Base-by-base conservation (phyloP, 1,139 yeast species). In the Candida anutae region DNA sequence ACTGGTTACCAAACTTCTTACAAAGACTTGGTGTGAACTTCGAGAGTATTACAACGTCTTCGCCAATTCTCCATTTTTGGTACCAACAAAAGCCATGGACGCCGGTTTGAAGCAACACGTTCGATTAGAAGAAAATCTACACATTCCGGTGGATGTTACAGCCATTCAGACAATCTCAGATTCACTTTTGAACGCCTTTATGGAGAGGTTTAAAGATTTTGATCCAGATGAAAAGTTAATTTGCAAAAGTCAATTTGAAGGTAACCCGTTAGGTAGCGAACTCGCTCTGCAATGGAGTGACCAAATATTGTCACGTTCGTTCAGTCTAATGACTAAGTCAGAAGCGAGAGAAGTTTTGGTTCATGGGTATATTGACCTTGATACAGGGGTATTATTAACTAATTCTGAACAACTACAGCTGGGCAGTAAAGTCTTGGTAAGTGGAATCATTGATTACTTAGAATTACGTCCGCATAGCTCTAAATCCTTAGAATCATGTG, bases 391-490 rank as follows among this genome's bases (percentile, higher is more conserved):
- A 5, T 45, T 68, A 18, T 37, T 55, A 1, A 38, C 44, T 1
- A 35, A 32, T 10, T 21, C 26, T 1, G 27, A 23, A 3, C 27
- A 24, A 6, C 30, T 21, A 6, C 10, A 36, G 40, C 6, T 6
- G 6, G 9, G 15, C 14, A 38, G 46, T 6, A 53, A 50, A 24
- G 55, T 69, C 1, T 47, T 76, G 14, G 59, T 77, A 4, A 75
- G 82, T 43, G 88, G 87, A 2, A 55, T 79, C 2, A 65, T 78
- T 14, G 90, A 80, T 46, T 63, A 67, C 31, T 39, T 79, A 10
- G 36, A 30, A 35, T n/a, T n/a, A n/a, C n/a, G n/a, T n/a, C n/a
- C n/a, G n/a, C n/a, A n/a, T n/a, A n/a, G n/a, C n/a, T n/a, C n/a
- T n/a, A n/a, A n/a, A n/a, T n/a, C n/a, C n/a, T n/a, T n/a, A n/a